Evolutionary conservation across 208 protist species (phyloP).

Genomic region (Trypanosoma platydactyli): DNA sequence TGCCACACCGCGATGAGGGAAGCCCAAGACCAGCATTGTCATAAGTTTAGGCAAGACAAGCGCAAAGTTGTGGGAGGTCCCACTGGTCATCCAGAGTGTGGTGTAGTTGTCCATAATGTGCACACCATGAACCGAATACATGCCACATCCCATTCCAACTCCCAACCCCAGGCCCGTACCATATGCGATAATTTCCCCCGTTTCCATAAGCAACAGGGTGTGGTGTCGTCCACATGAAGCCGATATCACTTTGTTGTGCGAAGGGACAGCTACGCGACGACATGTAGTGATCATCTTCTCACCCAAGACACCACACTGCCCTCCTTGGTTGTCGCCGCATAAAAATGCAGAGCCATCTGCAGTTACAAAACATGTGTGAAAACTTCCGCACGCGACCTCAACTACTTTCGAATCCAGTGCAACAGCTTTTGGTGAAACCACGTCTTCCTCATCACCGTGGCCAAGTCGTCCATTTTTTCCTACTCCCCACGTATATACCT

Average conservation of each 20-base stretch:
- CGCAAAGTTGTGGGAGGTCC: conserved; percentile 62
- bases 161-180: conserved; percentile 70
- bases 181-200: conserved; percentile 67
- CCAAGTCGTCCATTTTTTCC: conserved; percentile 79
- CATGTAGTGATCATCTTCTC: conserved; percentile 44
- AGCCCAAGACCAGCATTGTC: conserved; percentile 61
- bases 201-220: conserved; percentile 62
- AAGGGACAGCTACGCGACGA: conserved; percentile 41
- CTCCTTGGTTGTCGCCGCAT: conserved; percentile 78
- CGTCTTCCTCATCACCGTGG: conserved; percentile 63
- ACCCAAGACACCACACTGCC: conserved; percentile 74
- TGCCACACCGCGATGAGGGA: conserved; percentile 60
- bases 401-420: conserved; percentile 45
- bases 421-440: conserved; percentile 34
- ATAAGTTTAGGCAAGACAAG: conserved; percentile 62
- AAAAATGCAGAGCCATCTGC: conserved; percentile 51
- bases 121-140: conserved; percentile 63
- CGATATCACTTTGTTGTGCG: conserved; percentile 46
- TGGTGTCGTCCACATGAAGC: conserved; percentile 69
- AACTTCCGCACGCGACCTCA: conserved; percentile 75
- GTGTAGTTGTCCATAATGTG: conserved; percentile 69
- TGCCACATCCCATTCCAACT: conserved; percentile 60
- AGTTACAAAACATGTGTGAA: conserved; percentile 77
- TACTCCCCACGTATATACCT: conserved; percentile 78
- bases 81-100: conserved; percentile 47